Base-by-base conservation (phyloP, 768 basidiomycete species). In the Suillus cothurnatus region DNA sequence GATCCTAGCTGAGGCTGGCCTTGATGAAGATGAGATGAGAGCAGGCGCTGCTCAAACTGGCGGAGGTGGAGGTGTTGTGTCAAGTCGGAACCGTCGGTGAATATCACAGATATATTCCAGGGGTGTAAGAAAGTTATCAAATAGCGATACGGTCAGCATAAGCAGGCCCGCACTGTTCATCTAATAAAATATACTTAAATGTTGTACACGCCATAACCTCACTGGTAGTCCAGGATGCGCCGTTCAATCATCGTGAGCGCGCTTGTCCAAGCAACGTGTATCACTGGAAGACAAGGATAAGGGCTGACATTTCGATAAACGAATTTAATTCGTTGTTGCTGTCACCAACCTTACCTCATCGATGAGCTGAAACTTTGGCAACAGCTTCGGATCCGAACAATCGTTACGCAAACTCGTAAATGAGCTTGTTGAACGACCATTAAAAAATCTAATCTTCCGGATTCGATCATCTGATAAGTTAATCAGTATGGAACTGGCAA, bases 1-100 rank as follows among this genome's bases (percentile, higher is more conserved):
- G 69, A 95, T 95, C 50, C 75, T 94, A 60, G 86, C 84, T 12
- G 93, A 93, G 69, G 94, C 95, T 0, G 94, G 93, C 0, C 75
- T 95, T 61, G 92, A 95, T 64, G 91, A 92, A 66, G 90, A 92
- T 26, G 92, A 94, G 70, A 91, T 93, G 84, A 81, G 81, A 69
- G 76, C 75, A 5, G 77, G 79, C 17, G 70, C 70, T 34, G 83
- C 80, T 8, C 81, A 86, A 70, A 4, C 28, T 41, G 39, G 39
- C 26, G 58, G 26, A 21, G 17, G 58, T 28, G 58, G 58, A 21
- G 39, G 58, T 14, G 21, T 41, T 6, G 19, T 21, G 26, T 21
- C 58, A 31, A 91, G 84, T 75, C 81, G 90, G 2, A 83, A 84
- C 66, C 80, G 82, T 32, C 76, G 82, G 43, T 76, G 64, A 70